Evolutionary conservation across 106 monocot genomes (phyloP), one percentile per base, ranked within the genome.

Genomic region (Allium cepa): DNA sequence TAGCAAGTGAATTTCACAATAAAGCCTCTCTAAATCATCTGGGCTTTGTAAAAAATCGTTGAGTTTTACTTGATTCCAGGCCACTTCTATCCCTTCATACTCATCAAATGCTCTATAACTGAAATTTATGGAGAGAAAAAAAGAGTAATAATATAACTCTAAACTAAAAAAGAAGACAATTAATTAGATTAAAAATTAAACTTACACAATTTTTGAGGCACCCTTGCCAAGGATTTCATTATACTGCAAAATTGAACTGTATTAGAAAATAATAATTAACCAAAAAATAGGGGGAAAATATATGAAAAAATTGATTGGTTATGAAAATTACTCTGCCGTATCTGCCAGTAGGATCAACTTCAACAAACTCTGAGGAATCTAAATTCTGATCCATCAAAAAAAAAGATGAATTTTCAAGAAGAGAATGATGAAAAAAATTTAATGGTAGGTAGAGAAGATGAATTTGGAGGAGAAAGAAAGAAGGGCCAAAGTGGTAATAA

Each of bases 11-110:
- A 83, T 66, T 50, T 83, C 79, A 10, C 66, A 79, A 53, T 72
- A 76, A 13, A 79, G 72, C 62, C 78, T 59, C 46, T 79, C 79
- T 2, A 83, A 49, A 45, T 83, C 72, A n/a, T 76, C 72, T 1
- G 75, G 68, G 59, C 46, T 63, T 17, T 47, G 68, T 27, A 79
- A 61, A 50, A 79, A 56, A 17, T 76, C 79, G 47, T 58, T 49
- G 1, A 83, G 26, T 61, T 69, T 75, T 59, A 83, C 78, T 61
- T 83, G 83, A 55, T 79, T 83, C 83, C 83, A 83, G 26, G 83
- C 83, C 45, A 83, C 79, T 63, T 83, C 83, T 9, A 68, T 83
- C 49, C 83, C 83, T 10, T 83, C 83, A 10, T 26, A 71, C 61
- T 72, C 76, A 66, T 83, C 83, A n/a, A 83, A 83, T 6, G 70